phyloP scores from a whole-genome alignment of 345 rosid species.

The Turnera subulata region DNA sequence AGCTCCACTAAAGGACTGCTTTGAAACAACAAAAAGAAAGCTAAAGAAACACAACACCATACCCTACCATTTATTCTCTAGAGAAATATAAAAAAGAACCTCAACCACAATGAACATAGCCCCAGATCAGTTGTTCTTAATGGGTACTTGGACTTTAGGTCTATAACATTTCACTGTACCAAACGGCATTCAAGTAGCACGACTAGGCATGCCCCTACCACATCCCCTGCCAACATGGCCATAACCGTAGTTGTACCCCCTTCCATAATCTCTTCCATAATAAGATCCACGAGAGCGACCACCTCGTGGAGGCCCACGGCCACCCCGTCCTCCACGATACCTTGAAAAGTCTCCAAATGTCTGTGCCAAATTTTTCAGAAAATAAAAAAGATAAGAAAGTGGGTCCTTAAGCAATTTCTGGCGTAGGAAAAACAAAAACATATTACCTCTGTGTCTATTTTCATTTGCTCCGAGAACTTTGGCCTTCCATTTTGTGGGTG shows the following conservation, averaged over 20 bases:
- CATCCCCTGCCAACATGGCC: slow-evolving; percentile 23
- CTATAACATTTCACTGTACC: neutral
- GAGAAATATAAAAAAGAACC: slow-evolving; percentile 9
- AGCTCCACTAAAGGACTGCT: slow-evolving; percentile 5
- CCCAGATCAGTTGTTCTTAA: slow-evolving; percentile 7
- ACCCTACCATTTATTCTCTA: slow-evolving; percentile 20
- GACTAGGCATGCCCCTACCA: slow-evolving; percentile 11
- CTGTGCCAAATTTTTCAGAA: slow-evolving; percentile 18
- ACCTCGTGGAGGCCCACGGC: slow-evolving; percentile 21
- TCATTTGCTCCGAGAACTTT: slow-evolving; percentile 80
- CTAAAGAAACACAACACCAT: neutral
- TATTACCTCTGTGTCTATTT: slow-evolving; percentile 77
- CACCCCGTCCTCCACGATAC: slow-evolving; percentile 26
- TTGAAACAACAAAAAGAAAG: neutral
- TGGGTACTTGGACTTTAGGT: neutral
- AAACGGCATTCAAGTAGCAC: neutral
- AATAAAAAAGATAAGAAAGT: neutral
- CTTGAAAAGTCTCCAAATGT: slow-evolving; percentile 26
- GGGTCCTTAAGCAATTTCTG: too few relatives aligned
- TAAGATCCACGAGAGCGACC: slow-evolving; percentile 22
- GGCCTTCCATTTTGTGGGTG: slow-evolving; percentile 67
- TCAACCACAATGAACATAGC: slow-evolving; percentile 9
- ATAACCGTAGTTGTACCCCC: slow-evolving; percentile 14
- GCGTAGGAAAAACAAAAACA: neutral
- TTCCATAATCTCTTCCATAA: slow-evolving; percentile 19